Conservation (phyloP, 257 asterid genomes). For the Knoxia roxburghii region DNA sequence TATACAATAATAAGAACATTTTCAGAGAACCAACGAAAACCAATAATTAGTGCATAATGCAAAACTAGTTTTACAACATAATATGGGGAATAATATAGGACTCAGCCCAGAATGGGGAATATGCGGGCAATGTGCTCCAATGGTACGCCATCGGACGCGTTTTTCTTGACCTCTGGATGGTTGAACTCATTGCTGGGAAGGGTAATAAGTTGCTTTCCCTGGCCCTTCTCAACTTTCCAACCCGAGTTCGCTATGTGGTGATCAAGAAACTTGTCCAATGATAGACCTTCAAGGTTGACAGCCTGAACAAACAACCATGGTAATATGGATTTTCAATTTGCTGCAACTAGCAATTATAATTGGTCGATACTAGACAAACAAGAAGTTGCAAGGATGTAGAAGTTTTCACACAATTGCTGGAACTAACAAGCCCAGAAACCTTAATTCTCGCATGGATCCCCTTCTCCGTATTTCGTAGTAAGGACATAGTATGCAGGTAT, state of each 20-base stretch:
- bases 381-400: neutral
- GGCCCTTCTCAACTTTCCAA: slow-evolving; percentile 62
- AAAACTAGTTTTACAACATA: neutral
- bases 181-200: slow-evolving; percentile 68
- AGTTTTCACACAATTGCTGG: neutral
- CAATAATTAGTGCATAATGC: neutral
- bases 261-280: slow-evolving; percentile 76
- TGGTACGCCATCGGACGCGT: slow-evolving; percentile 46
- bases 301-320: slow-evolving; percentile 39
- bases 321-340: neutral
- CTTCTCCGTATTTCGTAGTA: no score
- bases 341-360: neutral
- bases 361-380: neutral
- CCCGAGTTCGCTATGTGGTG: slow-evolving; percentile 53
- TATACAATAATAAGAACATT: no score
- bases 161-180: slow-evolving; percentile 76
- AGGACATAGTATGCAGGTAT: no score
- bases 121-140: slow-evolving; percentile 69
- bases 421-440: no score
- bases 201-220: slow-evolving; percentile 46
- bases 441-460: no score
- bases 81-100: no score
- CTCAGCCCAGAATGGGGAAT: slow-evolving; percentile 70
- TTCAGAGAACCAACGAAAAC: neutral
- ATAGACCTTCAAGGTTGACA: slow-evolving; percentile 62